Percentiles rank a stretch among this genome's conserved stretches.
phyloP scores from a whole-genome alignment of 1,139 yeast species.

The Magnusiomyces suaveolens region DNA sequence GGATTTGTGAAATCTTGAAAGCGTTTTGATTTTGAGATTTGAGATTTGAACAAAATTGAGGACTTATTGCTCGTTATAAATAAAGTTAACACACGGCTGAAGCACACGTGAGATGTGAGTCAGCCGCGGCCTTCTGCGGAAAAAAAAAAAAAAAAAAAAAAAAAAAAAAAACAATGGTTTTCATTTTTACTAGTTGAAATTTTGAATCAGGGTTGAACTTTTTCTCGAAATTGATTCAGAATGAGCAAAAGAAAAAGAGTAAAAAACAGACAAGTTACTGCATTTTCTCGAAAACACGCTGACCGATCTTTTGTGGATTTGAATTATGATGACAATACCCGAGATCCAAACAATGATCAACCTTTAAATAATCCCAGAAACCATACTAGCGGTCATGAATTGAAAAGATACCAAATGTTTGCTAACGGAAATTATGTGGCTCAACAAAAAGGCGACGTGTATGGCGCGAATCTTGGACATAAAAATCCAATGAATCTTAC shows the following conservation, averaged over 20 bases:
- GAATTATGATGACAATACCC: neutral
- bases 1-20: no score
- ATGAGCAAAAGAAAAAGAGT: neutral
- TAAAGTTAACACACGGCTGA: neutral
- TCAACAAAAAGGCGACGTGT: no score
- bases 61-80: neutral
- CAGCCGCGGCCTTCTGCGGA: conserved; percentile 1
- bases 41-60: no score
- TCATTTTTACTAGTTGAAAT: no score
- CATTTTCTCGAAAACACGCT: neutral
- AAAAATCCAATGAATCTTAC: no score
- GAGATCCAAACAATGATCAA: no score
- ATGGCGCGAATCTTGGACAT: no score
- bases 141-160: neutral
- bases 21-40: no score
- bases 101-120: neutral
- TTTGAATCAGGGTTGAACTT: no score
- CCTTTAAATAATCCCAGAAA: neutral
- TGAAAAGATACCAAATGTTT: neutral
- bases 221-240: no score
- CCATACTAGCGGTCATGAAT: neutral
- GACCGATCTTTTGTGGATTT: neutral
- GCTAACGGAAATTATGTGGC: neutral
- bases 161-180: neutral
- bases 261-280: neutral